These are phyloP conservation scores for Penicillium turbatum DNA, from an alignment of 495 filamentous ascomycete species.

Conservation along the genomic window DNA sequence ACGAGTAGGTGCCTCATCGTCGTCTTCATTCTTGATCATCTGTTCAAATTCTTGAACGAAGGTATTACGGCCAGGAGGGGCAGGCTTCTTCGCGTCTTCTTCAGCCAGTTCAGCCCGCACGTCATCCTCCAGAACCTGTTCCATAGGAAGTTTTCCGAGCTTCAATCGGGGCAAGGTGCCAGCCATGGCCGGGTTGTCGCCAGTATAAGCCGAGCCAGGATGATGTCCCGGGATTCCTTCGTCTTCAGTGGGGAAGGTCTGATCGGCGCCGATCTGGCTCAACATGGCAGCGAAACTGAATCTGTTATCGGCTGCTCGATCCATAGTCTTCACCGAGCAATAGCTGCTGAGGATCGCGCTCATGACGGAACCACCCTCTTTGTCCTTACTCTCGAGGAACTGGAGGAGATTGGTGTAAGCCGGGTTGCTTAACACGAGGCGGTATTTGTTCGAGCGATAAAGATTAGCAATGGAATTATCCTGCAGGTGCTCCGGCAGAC, in stretches of 20 bases:
- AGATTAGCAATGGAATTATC: slow-evolving; percentile 67
- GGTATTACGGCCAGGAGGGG: slow-evolving; percentile 56
- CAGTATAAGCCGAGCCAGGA: slow-evolving; percentile 74
- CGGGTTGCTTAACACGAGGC: slow-evolving; percentile 75
- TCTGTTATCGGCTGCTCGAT: slow-evolving; percentile 69
- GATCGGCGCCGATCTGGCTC: slow-evolving; percentile 57
- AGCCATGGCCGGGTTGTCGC: slow-evolving; percentile 55
- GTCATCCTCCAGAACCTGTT: slow-evolving; percentile 71
- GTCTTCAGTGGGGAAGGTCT: slow-evolving; percentile 69
- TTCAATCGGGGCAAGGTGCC: slow-evolving; percentile 55
- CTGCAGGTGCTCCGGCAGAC: slow-evolving; percentile 68
- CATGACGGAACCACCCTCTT: slow-evolving; percentile 72
- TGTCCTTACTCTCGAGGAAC: slow-evolving; percentile 78
- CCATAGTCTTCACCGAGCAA: slow-evolving; percentile 67
- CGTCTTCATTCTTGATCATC: slow-evolving; percentile 86
- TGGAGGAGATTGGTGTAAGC: slow-evolving; percentile 75
- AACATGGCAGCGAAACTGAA: slow-evolving; percentile 78
- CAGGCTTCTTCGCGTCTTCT: slow-evolving; percentile 68
- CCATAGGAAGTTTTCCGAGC: slow-evolving; percentile 77
- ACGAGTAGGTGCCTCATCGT: slow-evolving; percentile 72
- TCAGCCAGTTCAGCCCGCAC: slow-evolving; percentile 79
- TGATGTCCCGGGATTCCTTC: slow-evolving; percentile 93
- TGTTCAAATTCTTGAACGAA: slow-evolving; percentile 76
- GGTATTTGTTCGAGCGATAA: slow-evolving; percentile 80
- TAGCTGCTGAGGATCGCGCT: slow-evolving; percentile 68